Percentiles rank a stretch among this genome's conserved stretches.
Evolutionary conservation across 495 filamentous ascomycete species (phyloP).

Genomic region (Neurospora cerealis): DNA sequence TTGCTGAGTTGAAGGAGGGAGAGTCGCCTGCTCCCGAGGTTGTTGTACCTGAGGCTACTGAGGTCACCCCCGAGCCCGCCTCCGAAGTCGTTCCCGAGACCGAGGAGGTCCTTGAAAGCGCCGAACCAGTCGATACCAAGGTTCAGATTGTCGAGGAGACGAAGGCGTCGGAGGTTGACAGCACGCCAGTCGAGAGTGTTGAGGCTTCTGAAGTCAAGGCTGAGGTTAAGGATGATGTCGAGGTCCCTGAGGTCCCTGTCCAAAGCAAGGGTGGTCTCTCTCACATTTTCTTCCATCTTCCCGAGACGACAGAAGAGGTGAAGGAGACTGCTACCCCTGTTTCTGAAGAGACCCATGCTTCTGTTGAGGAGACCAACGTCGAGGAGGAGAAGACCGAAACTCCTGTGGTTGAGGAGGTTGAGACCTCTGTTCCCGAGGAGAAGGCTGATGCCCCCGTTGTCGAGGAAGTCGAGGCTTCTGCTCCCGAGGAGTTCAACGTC

Average conservation of each 20-base stretch:
- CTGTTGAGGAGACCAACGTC: background rate
- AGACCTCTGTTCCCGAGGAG: background rate
- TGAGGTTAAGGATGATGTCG: slow-evolving; percentile 1
- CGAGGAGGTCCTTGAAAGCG: background rate
- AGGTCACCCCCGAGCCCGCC: background rate
- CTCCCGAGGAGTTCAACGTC: background rate
- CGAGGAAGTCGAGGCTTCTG: background rate
- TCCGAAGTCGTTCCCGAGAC: background rate
- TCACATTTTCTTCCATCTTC: background rate
- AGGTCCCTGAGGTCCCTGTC: background rate
- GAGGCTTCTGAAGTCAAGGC: background rate
- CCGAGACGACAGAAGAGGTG: background rate
- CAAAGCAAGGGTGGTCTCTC: background rate
- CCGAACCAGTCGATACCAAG: background rate
- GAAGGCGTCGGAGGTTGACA: background rate
- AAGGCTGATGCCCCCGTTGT: background rate
- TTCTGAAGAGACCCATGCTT: background rate
- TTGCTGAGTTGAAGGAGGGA: background rate
- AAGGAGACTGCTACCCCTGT: background rate
- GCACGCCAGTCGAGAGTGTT: background rate
- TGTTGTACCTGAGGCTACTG: background rate
- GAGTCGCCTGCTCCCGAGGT: slow-evolving; percentile 2
- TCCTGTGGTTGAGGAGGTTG: background rate
- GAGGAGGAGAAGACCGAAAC: background rate
- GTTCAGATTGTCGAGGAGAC: background rate